Evolutionary conservation across 495 filamentous ascomycete genomes (phyloP), one percentile per base, ranked within the genome.

Genomic region (Podospora comata): DNA sequence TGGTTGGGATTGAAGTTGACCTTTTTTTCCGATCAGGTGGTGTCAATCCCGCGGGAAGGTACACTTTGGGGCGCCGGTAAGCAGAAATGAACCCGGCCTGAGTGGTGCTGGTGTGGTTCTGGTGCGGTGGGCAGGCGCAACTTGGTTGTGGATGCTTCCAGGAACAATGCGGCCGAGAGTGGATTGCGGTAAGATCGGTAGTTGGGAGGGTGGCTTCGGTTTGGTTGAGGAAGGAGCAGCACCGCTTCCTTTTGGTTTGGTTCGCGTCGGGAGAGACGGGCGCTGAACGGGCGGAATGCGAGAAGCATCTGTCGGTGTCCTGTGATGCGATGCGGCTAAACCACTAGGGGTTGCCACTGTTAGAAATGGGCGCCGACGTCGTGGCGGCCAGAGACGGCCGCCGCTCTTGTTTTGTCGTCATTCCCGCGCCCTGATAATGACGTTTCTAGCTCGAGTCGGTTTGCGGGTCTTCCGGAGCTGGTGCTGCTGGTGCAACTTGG

Each of bases 401-500:
- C 39, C 6, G 39, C 23, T 23, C 23, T 23, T 23, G 23, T 23
- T 48, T 48, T 48, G 54, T 60, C 68, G 68, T 70, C 68, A 70
- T 70, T 34, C 4, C 18, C 53, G 54, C 5, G 30, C 4, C 28
- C 27, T 1, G 68, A 58, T 54, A 65, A 65, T 67, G 68, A 63
- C 64, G 64, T 70, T 70, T 56, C 65, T 64, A 64, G 64, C 63
- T 65, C 68, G 68, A 66, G 61, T 60, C 53, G 55, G 63, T 32
- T 65, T n/a, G 27, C 57, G 63, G 68, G 66, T 59, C 59, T 70
- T 23, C 64, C 65, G 68, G 68, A 66, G 64, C 55, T 58, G 55
- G 54, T 20, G 16, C 27, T 13, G 15, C 27, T 13, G 15, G 62
- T 66, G 64, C 64, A 65, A 60, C 64, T 67, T 59, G 27, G 59